These are phyloP conservation scores for Coccomyxa subellipsoidea DNA, from an alignment of 163 green algal species.

Conservation along the genomic window DNA sequence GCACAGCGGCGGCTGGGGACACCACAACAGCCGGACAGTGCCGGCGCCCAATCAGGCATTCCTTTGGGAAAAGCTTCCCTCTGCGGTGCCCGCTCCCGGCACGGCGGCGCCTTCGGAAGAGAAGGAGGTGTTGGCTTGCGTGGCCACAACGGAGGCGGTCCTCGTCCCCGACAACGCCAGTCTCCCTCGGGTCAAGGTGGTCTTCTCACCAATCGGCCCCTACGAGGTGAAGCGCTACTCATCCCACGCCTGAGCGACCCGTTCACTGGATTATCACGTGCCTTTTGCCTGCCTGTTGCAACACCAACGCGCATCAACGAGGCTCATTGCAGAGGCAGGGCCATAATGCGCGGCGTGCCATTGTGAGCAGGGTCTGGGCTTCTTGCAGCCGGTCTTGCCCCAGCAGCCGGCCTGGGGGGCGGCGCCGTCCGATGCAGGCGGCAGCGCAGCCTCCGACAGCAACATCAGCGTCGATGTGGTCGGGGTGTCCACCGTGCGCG, in stretches of 20 bases:
- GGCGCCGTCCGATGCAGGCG: neutral
- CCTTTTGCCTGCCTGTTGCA: too few relatives aligned
- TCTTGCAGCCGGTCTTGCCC: neutral
- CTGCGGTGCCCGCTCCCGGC: neutral
- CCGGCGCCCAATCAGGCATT: neutral
- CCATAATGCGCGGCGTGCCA: too few relatives aligned
- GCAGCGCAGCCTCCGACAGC: neutral
- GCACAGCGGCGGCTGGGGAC: neutral
- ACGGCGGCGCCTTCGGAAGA: neutral
- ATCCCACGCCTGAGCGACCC: too few relatives aligned
- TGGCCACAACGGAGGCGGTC: too few relatives aligned
- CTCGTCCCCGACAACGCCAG: too few relatives aligned
- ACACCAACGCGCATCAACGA: too few relatives aligned
- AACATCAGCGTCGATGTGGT: neutral
- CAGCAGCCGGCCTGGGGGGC: neutral
- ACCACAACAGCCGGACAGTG: neutral
- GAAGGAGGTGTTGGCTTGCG: too few relatives aligned
- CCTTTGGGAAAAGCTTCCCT: neutral
- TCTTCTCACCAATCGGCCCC: too few relatives aligned
- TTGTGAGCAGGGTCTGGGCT: neutral
- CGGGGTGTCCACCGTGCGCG: neutral
- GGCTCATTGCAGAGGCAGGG: too few relatives aligned
- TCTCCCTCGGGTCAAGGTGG: too few relatives aligned
- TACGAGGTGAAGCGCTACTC: too few relatives aligned
- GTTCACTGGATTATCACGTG: too few relatives aligned